These are phyloP conservation scores for Rosa persica DNA, from an alignment of 306 rosid species.

Conservation along the genomic window DNA sequence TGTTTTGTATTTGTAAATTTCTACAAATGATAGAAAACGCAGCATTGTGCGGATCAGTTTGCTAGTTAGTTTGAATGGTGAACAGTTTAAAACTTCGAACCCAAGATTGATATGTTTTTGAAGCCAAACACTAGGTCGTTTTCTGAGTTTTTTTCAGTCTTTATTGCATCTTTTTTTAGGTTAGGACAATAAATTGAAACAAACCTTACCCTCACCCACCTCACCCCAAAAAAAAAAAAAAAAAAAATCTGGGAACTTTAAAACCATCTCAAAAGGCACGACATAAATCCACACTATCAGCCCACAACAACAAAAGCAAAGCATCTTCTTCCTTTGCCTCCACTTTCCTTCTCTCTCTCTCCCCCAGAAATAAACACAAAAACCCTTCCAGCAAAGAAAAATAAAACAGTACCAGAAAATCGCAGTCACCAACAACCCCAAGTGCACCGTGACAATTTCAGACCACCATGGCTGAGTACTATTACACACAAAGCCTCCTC, in stretches of 20 bases:
- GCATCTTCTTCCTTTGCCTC: slow-evolving; percentile 28
- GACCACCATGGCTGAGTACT: slow-evolving; percentile 33
- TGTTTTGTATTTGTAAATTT: too few relatives aligned
- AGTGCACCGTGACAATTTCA: background rate
- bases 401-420: background rate
- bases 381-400: background rate
- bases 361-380: background rate
- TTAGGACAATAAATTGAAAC: background rate
- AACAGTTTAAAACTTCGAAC: too few relatives aligned
- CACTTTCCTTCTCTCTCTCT: background rate
- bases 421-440: background rate
- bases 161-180: background rate
- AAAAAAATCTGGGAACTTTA: background rate
- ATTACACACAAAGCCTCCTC: background rate
- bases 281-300: background rate
- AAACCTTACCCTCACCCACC: background rate
- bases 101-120: too few relatives aligned
- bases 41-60: too few relatives aligned
- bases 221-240: background rate
- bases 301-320: slow-evolving; percentile 15
- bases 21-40: too few relatives aligned
- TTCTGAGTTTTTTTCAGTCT: background rate
- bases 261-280: background rate
- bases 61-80: too few relatives aligned
- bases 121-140: background rate